Evolutionary conservation across 371 early-diverging fungal species (phyloP), one percentile per base, ranked within the genome.

Genomic region (Capillidium rhysosporum): DNA sequence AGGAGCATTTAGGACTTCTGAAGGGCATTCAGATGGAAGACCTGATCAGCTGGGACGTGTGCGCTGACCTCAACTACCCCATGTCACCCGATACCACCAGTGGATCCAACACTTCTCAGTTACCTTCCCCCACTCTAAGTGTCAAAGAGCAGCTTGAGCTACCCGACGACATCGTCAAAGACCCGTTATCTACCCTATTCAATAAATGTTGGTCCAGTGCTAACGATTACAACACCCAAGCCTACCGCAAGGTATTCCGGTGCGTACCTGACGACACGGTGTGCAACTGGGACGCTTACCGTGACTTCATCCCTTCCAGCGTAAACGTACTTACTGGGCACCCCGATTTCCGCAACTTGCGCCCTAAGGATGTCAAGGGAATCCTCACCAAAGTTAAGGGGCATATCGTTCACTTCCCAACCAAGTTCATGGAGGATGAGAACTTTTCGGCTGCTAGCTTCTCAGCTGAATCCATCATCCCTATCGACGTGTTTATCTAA

Each of bases 231-330:
- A 92, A 92, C 61, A 84, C 83, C 9, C 43, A 54, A 16, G 65
- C 79, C n/a, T 88, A 79, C 63, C 69, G 91, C 20, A 71, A 80
- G 3, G 72, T 89, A 2, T 92, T 92, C 67, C 75, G 71, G 20
- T 83, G 84, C 58, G 79, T 90, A 0, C 92, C 92, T 21, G 92
- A 92, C 57, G 81, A 91, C 53, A 52, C 24, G 61, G 59, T 80
- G 14, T 69, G 67, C 51, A 73, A 68, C 1, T 77, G 73, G 65
- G 72, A 71, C 2, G 64, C 74, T n/a, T 78, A 77, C 60, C 65
- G 66, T 24, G 56, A 63, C 21, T 80, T 80, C 57, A 64, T 76
- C 1, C 75, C 76, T 2, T 63, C 71, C 43, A 29, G 68, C 7
- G 59, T 56, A 43, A 61, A 63, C 51, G 67, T 73, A 0, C 61